Evolutionary conservation across 2,329 filamentous ascomycete genomes (phyloP), one percentile per base, ranked within the genome.

Genomic region (Decorospora gaudefroyi): DNA sequence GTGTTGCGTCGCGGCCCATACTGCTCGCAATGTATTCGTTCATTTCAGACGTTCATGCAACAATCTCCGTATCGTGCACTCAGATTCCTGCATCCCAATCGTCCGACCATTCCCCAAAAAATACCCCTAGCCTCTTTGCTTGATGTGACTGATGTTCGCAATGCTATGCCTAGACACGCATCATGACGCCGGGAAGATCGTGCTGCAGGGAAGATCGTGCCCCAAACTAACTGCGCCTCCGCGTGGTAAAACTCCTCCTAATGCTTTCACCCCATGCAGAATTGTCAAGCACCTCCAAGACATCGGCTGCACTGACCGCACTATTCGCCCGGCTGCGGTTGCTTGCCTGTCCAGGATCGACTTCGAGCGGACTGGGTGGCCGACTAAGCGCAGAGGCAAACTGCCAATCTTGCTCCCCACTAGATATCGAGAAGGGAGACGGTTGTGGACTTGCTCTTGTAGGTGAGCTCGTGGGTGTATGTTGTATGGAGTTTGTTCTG

Each of bases 241-340:
- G 77, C 61, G 77, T 80, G 39, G 90, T 96, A 58, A 93, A 90
- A 73, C 90, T 95, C 51, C 90, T 81, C 53, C 90, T 80, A 54
- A 96, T 90, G 75, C 88, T 95, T 72, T 95, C 89, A 37, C 92
- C 88, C 92, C 92, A 97, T 11, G 88, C 86, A 12, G 89, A 93
- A 62, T 92, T 88, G 62, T 93, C 89, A 41, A 97, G 79, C 65
- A 93, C 87, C 56, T 90, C 84, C 68, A 91, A 82, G 56, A 95
- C 87, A 61, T 90, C 86, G 33, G 85, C 81, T 35, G 86, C 84
- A 62, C 83, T 89, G 44, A 91, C 85, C 4, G 79, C 77, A 68
- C 86, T 90, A 41, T 80, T 82, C 16, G 84, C 80, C 29, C 85
- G 75, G 57, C 81, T 81, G 64, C 78, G 81, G 53, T 79, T 80